Evolutionary conservation across 768 basidiomycete genomes (phyloP).

Genomic region (Boletus subparvulus): DNA sequence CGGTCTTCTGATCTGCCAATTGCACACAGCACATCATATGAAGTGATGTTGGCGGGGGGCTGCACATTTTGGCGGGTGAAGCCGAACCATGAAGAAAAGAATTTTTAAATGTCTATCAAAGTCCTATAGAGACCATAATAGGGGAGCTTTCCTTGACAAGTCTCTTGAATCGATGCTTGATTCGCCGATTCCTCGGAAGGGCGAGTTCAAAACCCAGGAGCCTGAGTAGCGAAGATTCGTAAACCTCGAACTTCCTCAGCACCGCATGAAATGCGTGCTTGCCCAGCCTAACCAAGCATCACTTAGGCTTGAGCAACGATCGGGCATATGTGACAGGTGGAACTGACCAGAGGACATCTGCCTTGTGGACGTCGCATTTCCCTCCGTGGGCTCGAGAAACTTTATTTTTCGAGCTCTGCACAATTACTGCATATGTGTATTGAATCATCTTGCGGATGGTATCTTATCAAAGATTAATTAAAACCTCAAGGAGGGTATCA

Average conservation of each 20-base stretch:
- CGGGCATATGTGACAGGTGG: neutral
- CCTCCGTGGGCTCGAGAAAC: slow-evolving; percentile 40
- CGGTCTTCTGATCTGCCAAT: neutral
- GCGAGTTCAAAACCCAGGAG: slow-evolving; percentile 51
- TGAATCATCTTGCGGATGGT: slow-evolving; percentile 60
- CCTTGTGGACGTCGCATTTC: slow-evolving; percentile 47
- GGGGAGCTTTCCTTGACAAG: slow-evolving; percentile 39
- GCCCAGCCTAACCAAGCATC: slow-evolving; percentile 60
- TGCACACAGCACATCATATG: slow-evolving; percentile 1
- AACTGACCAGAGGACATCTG: slow-evolving; percentile 60
- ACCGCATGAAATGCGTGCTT: slow-evolving; percentile 74
- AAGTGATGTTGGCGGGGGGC: neutral
- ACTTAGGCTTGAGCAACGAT: slow-evolving; percentile 9
- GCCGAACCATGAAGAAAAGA: neutral
- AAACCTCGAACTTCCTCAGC: slow-evolving; percentile 53
- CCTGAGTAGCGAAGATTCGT: slow-evolving; percentile 45
- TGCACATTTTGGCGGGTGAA: neutral
- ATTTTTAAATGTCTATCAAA: slow-evolving; percentile 6
- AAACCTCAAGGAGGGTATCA: neutral
- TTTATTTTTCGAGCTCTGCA: slow-evolving; percentile 43
- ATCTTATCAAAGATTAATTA: slow-evolving; percentile 39
- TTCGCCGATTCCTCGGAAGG: slow-evolving; percentile 43
- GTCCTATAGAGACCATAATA: slow-evolving; percentile 23
- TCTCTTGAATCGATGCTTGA: slow-evolving; percentile 43
- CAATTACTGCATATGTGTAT: slow-evolving; percentile 53